phyloP scores from a whole-genome alignment of 148 eudicot genomes.

The Cornus kousa region DNA sequence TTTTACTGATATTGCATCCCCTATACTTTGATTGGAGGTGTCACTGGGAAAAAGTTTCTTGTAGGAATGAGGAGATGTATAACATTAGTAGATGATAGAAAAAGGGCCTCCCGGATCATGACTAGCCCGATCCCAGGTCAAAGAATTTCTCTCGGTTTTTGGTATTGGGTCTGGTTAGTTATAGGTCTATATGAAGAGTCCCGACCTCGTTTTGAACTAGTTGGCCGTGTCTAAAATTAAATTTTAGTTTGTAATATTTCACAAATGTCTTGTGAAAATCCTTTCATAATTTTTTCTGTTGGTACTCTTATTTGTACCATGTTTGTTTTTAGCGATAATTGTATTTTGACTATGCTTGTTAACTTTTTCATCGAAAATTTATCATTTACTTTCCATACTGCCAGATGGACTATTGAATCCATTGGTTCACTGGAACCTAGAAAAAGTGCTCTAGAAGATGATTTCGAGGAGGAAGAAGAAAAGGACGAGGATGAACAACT shows the following conservation, averaged over 20 bases:
- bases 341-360: not conserved
- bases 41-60: not conserved
- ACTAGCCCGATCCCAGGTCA: not conserved
- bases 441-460: constrained; percentile 96
- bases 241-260: too few species aligned
- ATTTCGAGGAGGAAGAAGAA: constrained; percentile 95
- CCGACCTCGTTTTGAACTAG: not conserved
- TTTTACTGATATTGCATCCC: not conserved
- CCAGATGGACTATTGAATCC: constrained; percentile 82
- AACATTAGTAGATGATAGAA: not conserved
- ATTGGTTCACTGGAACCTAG: constrained; percentile 69
- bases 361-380: not conserved
- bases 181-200: not conserved
- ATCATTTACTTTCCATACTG: constrained; percentile 11
- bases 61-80: too few species aligned
- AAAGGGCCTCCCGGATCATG: not conserved
- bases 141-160: not conserved
- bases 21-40: too few species aligned
- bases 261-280: too few species aligned
- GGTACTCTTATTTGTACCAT: not conserved
- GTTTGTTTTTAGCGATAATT: not conserved
- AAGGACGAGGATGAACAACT: constrained; percentile 81
- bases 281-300: too few species aligned
- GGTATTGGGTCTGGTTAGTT: not conserved
- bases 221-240: not conserved